A percentile compares a stretch with the other conserved stretches of the same genome.
Conservation (phyloP, 2,329 filamentous ascomycete species). For the Cercospora berteroae region DNA sequence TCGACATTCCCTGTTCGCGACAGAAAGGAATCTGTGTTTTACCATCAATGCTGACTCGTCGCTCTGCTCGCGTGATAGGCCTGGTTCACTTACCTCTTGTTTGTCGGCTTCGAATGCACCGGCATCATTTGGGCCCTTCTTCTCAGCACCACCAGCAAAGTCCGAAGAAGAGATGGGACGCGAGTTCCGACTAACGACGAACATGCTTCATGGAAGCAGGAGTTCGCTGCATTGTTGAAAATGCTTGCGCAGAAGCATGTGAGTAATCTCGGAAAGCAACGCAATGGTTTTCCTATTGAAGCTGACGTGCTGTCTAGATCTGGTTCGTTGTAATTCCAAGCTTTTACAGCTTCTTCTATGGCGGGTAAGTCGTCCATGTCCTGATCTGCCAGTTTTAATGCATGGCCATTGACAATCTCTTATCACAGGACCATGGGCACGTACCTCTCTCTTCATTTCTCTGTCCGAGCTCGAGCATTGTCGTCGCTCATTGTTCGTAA, state of each 20-base stretch:
- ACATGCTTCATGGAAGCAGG: constrained; percentile 21
- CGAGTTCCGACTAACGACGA: constrained; percentile 26
- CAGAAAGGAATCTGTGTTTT: background rate
- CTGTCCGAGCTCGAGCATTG: constrained; percentile 36
- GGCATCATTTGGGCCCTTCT: constrained; percentile 35
- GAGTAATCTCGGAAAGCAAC: background rate
- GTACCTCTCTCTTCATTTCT: constrained; percentile 39
- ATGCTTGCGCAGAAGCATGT: constrained; percentile 33
- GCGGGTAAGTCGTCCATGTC: constrained; percentile 25
- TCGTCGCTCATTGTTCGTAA: constrained; percentile 37
- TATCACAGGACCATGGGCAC: constrained; percentile 36
- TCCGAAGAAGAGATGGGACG: constrained; percentile 31
- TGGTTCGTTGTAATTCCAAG: constrained; percentile 39
- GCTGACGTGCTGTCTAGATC: constrained; percentile 26
- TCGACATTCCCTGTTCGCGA: background rate
- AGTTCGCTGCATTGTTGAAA: constrained; percentile 28
- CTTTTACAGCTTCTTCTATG: constrained; percentile 44
- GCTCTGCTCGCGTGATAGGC: background rate
- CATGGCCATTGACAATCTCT: background rate
- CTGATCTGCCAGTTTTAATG: background rate
- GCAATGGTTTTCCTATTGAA: no score
- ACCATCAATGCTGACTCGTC: background rate
- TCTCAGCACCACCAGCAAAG: constrained; percentile 30
- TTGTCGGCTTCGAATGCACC: constrained; percentile 36
- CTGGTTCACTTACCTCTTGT: constrained; percentile 36